These are phyloP conservation scores for Calcarisporium arbuscula DNA, from an alignment of 2,329 filamentous ascomycete species.

Conservation along the genomic window DNA sequence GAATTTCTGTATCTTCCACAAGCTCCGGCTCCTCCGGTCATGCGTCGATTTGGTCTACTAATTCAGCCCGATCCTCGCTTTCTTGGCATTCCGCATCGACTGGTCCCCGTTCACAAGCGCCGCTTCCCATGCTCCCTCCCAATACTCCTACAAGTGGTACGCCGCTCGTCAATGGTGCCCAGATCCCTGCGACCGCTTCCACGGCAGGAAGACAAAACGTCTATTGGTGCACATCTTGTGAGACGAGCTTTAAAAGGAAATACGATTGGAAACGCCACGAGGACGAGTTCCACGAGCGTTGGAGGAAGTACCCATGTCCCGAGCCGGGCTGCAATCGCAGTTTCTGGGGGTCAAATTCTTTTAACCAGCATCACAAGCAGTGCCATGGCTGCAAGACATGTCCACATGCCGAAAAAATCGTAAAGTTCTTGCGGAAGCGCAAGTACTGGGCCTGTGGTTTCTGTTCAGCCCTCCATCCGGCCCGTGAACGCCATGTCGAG, in stretches of 20 bases:
- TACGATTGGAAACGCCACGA: constrained; percentile 66
- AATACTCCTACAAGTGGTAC: constrained; percentile 18
- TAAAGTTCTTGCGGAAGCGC: constrained; percentile 56
- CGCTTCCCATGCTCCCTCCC: constrained; percentile 28
- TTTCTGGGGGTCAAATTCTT: constrained; percentile 62
- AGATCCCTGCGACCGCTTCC: constrained; percentile 20
- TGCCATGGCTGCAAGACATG: constrained; percentile 60
- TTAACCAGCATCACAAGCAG: constrained; percentile 62
- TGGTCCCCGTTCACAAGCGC: constrained; percentile 27
- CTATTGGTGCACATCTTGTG: constrained; percentile 52
- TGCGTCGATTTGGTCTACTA: constrained; percentile 39
- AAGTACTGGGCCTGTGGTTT: constrained; percentile 66
- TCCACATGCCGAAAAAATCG: constrained; percentile 58
- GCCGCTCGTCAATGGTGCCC: constrained; percentile 25
- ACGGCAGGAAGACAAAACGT: constrained; percentile 35
- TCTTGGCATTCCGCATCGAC: constrained; percentile 32
- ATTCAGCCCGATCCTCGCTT: constrained; percentile 32
- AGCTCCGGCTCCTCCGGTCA: constrained; percentile 45
- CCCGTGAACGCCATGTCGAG: constrained; percentile 60
- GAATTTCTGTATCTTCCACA: constrained; percentile 43
- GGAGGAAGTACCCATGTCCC: constrained; percentile 61
- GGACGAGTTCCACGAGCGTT: constrained; percentile 63
- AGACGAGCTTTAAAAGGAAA: constrained; percentile 61
- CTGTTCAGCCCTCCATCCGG: constrained; percentile 56
- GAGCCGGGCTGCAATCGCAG: constrained; percentile 58